Base-by-base conservation (phyloP, 768 basidiomycete genomes). In the Boletus rubropictus region DNA sequence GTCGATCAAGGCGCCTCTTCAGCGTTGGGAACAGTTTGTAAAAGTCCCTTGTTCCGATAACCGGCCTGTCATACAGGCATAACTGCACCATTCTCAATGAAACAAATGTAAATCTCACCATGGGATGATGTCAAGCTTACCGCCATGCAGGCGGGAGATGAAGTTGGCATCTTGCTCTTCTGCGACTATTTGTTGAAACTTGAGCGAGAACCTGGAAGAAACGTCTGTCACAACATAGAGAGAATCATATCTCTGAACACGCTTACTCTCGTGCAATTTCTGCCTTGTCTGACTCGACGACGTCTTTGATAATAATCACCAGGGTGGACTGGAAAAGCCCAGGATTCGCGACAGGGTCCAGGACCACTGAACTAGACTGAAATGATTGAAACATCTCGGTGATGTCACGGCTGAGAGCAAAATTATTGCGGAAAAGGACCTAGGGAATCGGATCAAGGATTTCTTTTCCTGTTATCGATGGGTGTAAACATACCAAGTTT, bases 401-500 rank as follows among this genome's bases (percentile, higher is more conserved):
- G 28, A 83, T 78, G 50, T 81, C 79, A n/a, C 80, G 71, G 24
- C 77, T 79, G 4, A 82, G 60, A 2, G 81, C 79, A 39, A 82
- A 83, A 46, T 82, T 83, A 42, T 82, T 82, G 7, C 82, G 73
- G 67, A 81, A 82, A 4, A 82, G 68, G 2, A 83, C 79, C 81
- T 82, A 45, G 28, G 14, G 5, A 43, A 22, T 34, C 1, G 18
- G 4, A 27, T 48, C 28, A 53, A 28, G 5, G 0, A 2, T 1
- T n/a, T 21, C 10, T 20, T 21, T 39, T 1, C 11, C 5, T n/a
- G 10, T 8, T 12, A 2, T 27, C 15, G 4, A 46, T 18, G 8
- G 24, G 32, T 5, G 4, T 21, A 66, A 50, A 43, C 70, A 7
- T 50, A 81, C 81, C 39, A 82, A 53, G 53, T 83, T 83, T 1